Base-by-base conservation (phyloP, 2,329 filamentous ascomycete species). In the Volutella citrinella region DNA sequence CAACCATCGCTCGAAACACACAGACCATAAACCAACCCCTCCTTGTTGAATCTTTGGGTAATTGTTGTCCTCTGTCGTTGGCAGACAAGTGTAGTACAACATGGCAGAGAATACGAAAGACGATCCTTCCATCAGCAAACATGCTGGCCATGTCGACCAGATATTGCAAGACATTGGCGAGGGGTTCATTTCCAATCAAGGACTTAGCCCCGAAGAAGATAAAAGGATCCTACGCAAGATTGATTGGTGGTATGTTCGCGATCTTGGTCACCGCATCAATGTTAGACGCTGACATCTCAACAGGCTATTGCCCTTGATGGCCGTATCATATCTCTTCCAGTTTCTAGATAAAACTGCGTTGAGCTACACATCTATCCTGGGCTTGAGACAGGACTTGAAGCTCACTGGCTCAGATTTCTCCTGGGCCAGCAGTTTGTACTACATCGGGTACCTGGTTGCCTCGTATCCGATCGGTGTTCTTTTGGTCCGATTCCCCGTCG, bases 311-410 rank as follows among this genome's bases (percentile, higher is more conserved):
- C 78, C 68, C 5, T 39, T 69, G 38, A 66, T 72, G 63, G 74
- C 59, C 35, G 65, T 45, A 48, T 74, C 65, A 1, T 81, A 81
- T 48, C 68, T 74, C n/a, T 58, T 80, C 6, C 77, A 81, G 40
- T 81, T 73, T 43, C 61, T 78, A 3, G 78, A 82, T 57, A 81
- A 82, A 52, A 73, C 72, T 0, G 70, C 69, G 0, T 56, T 79
- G 2, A 66, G 60, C n/a, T 73, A 72, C 49, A 68, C 70, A 0
- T 67, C 68, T 22, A 60, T 75, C 42, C 66, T 75, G 64, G 68
- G 70, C 2, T 52, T 76, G 5, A 61, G 59, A 20, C 46, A 61
- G 6, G 70, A 71, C 16, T 64, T 72, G 32, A 44, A 57, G 10
- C 54, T 76, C 15, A 59, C 62, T 7, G 70, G 71, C 6, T 58